Percentiles rank a stretch among this genome's conserved stretches.
Conservation (phyloP, 2,329 filamentous ascomycete genomes). For the Aspergillus pseudotamarii region DNA sequence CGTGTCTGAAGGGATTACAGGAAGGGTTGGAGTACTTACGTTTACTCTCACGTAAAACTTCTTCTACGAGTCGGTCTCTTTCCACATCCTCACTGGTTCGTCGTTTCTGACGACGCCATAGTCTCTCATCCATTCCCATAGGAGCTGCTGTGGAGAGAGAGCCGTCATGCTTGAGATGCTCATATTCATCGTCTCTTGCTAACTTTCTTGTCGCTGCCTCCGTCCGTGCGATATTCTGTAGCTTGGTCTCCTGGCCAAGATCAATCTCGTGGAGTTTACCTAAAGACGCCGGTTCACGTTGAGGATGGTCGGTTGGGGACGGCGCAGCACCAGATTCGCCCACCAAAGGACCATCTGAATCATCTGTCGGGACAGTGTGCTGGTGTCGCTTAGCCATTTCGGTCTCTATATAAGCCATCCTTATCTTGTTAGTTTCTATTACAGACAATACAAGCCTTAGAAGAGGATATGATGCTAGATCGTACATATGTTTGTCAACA, state of each 20-base stretch:
- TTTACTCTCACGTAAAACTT: conserved; percentile 58
- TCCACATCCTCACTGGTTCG: conserved; percentile 56
- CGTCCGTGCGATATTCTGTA: conserved; percentile 48
- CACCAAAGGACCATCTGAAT: conserved; percentile 9
- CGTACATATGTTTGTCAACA: conserved; percentile 67
- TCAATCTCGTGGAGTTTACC: conserved; percentile 62
- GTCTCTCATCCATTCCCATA: conserved; percentile 46
- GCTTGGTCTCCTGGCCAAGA: conserved; percentile 50
- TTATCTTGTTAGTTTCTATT: conserved; percentile 61
- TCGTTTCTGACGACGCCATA: conserved; percentile 49
- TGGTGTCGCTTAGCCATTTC: conserved; percentile 61
- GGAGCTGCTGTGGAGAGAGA: conserved; percentile 33
- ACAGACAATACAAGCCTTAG: conserved; percentile 4
- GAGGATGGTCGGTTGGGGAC: conserved; percentile 29
- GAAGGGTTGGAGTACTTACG: conserved; percentile 36
- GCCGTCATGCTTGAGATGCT: conserved; percentile 25
- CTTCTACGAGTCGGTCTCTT: conserved; percentile 59
- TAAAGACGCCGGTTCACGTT: conserved; percentile 54
- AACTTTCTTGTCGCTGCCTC: conserved; percentile 49
- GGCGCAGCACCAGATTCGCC: conserved; percentile 16
- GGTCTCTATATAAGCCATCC: conserved; percentile 69
- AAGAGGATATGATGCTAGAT: conserved; percentile 19
- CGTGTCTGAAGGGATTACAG: neutral
- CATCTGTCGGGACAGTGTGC: conserved; percentile 24
- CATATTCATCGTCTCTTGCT: conserved; percentile 32